Percentiles rank a stretch among this genome's conserved stretches.
phyloP scores from a whole-genome alignment of 148 eudicot genomes.

The Rhododendron simsii region DNA sequence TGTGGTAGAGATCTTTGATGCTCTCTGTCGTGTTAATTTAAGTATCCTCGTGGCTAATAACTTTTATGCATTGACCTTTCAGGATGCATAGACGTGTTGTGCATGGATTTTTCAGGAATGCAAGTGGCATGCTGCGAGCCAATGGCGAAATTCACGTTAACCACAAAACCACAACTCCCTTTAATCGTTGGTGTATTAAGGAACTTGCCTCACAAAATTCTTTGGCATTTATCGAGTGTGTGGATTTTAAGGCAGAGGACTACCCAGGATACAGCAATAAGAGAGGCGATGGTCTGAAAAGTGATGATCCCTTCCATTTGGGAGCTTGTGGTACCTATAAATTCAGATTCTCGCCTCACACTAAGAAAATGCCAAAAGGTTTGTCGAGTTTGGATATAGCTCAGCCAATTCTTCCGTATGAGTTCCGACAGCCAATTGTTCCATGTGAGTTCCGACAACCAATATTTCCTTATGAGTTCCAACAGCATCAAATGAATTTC shows the following conservation, averaged over 20 bases:
- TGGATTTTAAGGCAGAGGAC: slow-evolving; percentile 35
- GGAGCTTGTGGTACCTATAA: slow-evolving; percentile 53
- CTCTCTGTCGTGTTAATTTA: background rate
- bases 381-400: too few species aligned
- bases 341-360: slow-evolving; percentile 21
- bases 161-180: slow-evolving; percentile 56
- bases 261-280: slow-evolving; percentile 70
- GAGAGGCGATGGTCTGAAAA: slow-evolving; percentile 45
- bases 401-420: background rate
- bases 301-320: slow-evolving; percentile 51
- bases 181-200: slow-evolving; percentile 43
- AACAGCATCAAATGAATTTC: background rate
- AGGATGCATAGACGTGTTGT: slow-evolving; percentile 47
- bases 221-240: slow-evolving; percentile 22
- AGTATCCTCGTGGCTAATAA: background rate
- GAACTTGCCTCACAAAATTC: slow-evolving; percentile 36
- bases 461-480: background rate
- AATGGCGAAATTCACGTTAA: slow-evolving; percentile 57
- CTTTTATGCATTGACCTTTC: slow-evolving; percentile 12
- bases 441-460: background rate
- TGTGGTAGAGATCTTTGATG: background rate
- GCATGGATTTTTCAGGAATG: slow-evolving; percentile 48
- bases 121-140: slow-evolving; percentile 43
- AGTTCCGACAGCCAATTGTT: background rate
- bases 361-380: background rate